Base-by-base conservation (phyloP, 2,329 filamentous ascomycete genomes). In the Harringtonia lauricola region DNA sequence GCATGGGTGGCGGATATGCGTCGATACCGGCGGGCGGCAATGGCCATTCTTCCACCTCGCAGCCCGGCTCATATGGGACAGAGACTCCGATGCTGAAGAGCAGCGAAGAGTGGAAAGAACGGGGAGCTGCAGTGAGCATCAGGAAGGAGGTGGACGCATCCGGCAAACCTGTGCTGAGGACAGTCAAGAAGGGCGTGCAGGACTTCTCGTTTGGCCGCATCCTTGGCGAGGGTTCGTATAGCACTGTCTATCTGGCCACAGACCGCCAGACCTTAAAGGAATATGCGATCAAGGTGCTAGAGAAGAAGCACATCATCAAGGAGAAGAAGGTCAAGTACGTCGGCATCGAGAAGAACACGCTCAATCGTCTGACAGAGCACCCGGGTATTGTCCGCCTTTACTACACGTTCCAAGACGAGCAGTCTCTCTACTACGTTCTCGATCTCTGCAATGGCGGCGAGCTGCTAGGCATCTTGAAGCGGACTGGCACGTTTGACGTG, bases 311-410 rank as follows among this genome's bases (percentile, higher is more conserved):
- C 62, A 98, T 98, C 58, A 98, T 98, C 71, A 98, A 96, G 64
- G 92, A 98, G 66, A 96, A 95, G 65, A 98, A 98, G 72, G 94
- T 98, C 57, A 98, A 98, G 71, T 98, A 98, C 58, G 92, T 98
- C 64, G 98, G 96, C 64, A 98, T 98, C 55, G 92, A 98, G 64
- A 95, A 95, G 67, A 90, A 98, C 64, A 96, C 92, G 0, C 71
- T 98, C 44, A 98, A 98, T 59, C 81, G 92, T 50, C 70, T 98
- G 46, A 96, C 90, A 4, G 90, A 98, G 51, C 92, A 98, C 57
- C 92, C 92, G 8, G 92, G 92, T 18, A 90, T 98, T 47, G 89
- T 98, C 45, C 84, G 92, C 49, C 72, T 98, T 36, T 98, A 96
- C 64, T 98, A 98, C 64, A 98, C 92, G 2, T 98, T 98, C 58